Evolutionary conservation across 2,329 filamentous ascomycete species (phyloP).

Genomic region (Calonectria ilicicola): DNA sequence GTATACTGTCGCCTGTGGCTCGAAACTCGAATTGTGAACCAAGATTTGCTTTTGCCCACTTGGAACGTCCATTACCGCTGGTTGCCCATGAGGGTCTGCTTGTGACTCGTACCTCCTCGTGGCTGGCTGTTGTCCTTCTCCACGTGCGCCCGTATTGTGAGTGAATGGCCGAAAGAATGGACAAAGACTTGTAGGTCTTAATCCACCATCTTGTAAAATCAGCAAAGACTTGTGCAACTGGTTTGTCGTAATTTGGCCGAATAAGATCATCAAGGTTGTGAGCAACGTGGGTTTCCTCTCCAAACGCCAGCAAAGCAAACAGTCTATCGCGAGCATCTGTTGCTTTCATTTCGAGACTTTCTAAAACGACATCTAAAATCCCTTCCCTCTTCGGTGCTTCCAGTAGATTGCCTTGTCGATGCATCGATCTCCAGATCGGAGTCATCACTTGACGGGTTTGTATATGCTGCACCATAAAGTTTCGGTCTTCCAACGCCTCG

Average conservation of each 20-base stretch:
- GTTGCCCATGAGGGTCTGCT: constrained; percentile 27
- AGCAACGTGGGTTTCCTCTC: constrained; percentile 24
- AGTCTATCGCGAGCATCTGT: constrained; percentile 33
- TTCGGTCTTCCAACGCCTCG: constrained; percentile 6
- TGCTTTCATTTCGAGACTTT: constrained; percentile 29
- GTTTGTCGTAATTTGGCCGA: constrained; percentile 32
- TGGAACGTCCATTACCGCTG: constrained; percentile 20
- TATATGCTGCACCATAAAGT: constrained; percentile 18
- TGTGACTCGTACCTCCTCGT: neutral
- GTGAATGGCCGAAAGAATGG: constrained; percentile 25
- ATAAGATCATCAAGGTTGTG: constrained; percentile 24
- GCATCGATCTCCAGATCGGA: constrained; percentile 28
- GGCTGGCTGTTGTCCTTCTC: constrained; percentile 1
- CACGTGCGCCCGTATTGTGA: constrained; percentile 29
- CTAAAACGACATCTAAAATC: constrained; percentile 29
- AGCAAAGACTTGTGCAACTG: constrained; percentile 23
- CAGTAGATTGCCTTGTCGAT: neutral
- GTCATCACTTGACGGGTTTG: constrained; percentile 29
- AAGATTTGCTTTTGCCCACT: constrained; percentile 21
- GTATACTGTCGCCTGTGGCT: constrained; percentile 15
- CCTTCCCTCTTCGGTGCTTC: neutral
- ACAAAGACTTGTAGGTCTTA: constrained; percentile 16
- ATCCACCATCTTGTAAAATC: constrained; percentile 38
- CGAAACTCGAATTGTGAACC: constrained; percentile 22
- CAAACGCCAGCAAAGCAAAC: constrained; percentile 30